Percentiles rank a stretch among this genome's conserved stretches.
phyloP scores from a whole-genome alignment of 208 protist genomes.

The Balamuthia mandrillaris region DNA sequence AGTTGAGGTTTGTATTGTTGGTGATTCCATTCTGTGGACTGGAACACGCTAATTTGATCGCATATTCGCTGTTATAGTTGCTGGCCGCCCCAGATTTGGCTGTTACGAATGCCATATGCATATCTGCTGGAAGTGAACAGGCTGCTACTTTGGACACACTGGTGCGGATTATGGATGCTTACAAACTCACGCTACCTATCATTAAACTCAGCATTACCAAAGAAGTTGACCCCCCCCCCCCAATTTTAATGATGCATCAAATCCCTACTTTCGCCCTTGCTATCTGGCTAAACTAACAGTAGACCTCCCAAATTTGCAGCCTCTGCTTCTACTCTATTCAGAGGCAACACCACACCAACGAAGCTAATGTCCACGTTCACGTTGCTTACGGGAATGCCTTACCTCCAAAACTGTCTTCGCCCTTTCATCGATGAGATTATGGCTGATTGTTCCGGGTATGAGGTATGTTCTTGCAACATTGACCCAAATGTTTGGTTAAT shows the following conservation, averaged over 20 bases:
- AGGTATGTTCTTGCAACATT: slow-evolving; percentile 9
- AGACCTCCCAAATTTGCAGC: too few relatives aligned
- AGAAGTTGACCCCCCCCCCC: slow-evolving; percentile 18
- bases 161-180: slow-evolving; percentile 49
- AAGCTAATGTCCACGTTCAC: slow-evolving; percentile 64
- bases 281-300: too few relatives aligned
- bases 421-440: slow-evolving; percentile 42
- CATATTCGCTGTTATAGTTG: neutral
- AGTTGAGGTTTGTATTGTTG: neutral
- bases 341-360: slow-evolving; percentile 54
- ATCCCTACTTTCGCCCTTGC: neutral
- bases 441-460: slow-evolving; percentile 43
- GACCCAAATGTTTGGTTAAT: neutral
- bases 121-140: neutral
- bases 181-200: slow-evolving; percentile 53
- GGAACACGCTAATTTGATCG: neutral
- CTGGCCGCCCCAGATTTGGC: slow-evolving; percentile 17
- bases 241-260: neutral
- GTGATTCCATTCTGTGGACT: neutral
- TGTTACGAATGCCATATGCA: neutral
- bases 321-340: slow-evolving; percentile 51
- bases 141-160: neutral
- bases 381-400: slow-evolving; percentile 33
- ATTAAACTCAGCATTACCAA: slow-evolving; percentile 51
- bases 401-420: slow-evolving; percentile 40